Base-by-base conservation (phyloP, 495 filamentous ascomycete species). In the Lepraria neglecta region DNA sequence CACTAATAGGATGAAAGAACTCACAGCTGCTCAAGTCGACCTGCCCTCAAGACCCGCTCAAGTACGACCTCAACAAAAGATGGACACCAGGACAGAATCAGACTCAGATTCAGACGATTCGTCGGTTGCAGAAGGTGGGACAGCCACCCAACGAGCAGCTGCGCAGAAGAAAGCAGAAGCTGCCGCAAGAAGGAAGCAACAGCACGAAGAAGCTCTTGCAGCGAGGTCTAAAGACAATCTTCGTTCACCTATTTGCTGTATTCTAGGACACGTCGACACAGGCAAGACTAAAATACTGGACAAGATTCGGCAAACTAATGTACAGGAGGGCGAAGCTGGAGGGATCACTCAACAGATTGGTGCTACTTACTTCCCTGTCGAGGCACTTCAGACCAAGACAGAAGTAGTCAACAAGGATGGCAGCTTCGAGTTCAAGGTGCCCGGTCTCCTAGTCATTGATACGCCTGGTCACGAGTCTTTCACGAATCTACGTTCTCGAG, bases 281-380 rank as follows among this genome's bases (percentile, higher is more conserved):
- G 95, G 95, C 69, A 99, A 99, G 80, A 99, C 95, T 21, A 99
- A 99, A 77, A 78, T 99, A 60, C 80, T 99, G 57, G 95, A 99
- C 79, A 97, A 97, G 79, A 92, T 99, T 70, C 88, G 95, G 63
- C 92, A 96, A 75, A 99, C 95, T 55, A 97, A 97, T 70, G 95
- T 99, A 30, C 95, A 99, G 72, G 95, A 97, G 75, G 95, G 95
- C 62, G 95, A 99, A 85, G 95, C 95, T 44, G 95, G 95, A 77
- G 95, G 95, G 87, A 99, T 99, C 69, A 99, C 95, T 17, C 95
- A 99, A 76, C 95, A 99, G 75, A 99, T 99, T 71, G 95, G 95
- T 84, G 95, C 95, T 48, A 99, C 95, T 17, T 99, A 97, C 76
- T 99, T 99, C 84, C 95, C 95, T 21, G 90, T 92, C 58, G 94